Conservation (phyloP, 1,139 yeast species). For the Kodamaea arcana region DNA sequence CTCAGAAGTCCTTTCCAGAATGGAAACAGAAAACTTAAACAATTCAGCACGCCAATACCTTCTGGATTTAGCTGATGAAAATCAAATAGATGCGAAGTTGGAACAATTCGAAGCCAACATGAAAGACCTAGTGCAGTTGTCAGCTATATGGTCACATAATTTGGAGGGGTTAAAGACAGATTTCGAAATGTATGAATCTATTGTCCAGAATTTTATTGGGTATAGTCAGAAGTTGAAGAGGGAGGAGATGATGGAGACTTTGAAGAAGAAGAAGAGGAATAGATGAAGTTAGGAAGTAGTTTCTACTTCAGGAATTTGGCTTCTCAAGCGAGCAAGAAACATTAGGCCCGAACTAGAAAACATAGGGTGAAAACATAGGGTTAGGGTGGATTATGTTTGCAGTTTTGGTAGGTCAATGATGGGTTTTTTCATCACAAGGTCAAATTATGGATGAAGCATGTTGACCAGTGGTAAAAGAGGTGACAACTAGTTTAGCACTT, state of each 20-base stretch:
- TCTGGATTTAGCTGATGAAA: conserved; percentile 16
- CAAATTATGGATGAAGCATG: no score
- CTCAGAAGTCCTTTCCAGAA: conserved; percentile 22
- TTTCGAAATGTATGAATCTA: conserved; percentile 62
- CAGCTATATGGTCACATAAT: conserved; percentile 49
- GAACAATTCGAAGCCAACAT: conserved; percentile 26
- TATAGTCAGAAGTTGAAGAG: conserved; percentile 58
- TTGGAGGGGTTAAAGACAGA: conserved; percentile 43
- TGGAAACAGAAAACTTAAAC: conserved; percentile 36
- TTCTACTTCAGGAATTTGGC: no score
- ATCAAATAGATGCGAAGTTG: conserved; percentile 25
- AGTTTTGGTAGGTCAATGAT: no score
- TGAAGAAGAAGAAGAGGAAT: conserved; percentile 24
- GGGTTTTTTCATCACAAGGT: no score
- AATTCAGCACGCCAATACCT: conserved; percentile 30
- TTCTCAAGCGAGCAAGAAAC: no score
- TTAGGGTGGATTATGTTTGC: no score
- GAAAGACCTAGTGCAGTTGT: conserved; percentile 27
- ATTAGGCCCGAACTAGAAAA: no score
- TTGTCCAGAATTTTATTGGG: conserved; percentile 67
- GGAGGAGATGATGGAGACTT: conserved; percentile 42
- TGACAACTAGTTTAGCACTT: no score
- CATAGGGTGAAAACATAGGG: no score
- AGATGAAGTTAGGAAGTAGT: no score
- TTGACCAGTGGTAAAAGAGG: no score